A percentile compares a stretch with the other conserved stretches of the same genome.
Conservation (phyloP, 352 stramenopile species). For the Saprolegnia parasitica region DNA sequence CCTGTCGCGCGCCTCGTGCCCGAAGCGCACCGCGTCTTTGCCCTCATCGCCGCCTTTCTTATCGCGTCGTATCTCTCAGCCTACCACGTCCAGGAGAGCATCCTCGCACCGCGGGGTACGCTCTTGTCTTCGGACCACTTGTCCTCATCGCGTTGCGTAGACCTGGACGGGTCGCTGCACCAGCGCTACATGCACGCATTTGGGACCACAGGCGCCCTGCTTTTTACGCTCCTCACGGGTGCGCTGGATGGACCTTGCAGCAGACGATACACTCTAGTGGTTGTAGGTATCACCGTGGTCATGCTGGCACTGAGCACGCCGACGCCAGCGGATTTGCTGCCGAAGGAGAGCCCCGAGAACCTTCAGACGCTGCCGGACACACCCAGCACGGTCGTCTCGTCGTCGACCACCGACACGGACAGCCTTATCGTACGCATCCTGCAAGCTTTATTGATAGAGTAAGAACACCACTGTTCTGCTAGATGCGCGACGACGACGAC, state of each 20-base stretch:
- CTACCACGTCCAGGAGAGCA: conserved; percentile 52
- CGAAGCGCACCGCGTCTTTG: not conserved
- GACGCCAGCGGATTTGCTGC: not conserved
- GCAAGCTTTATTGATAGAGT: not conserved
- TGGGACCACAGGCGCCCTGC: conserved; percentile 41
- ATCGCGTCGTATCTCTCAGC: conserved; percentile 60
- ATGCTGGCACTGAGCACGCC: not conserved
- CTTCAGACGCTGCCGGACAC: not conserved
- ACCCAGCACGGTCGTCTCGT: not conserved
- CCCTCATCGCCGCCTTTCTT: conserved; percentile 46
- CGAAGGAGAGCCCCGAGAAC: conserved; percentile 6
- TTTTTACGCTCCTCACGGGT: conserved; percentile 47
- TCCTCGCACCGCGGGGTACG: conserved; percentile 39
- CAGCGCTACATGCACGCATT: conserved; percentile 52
- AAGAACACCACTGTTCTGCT: not conserved
- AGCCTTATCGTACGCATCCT: not conserved
- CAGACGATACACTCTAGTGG: not conserved
- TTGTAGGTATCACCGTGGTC: not conserved
- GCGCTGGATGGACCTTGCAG: too few relatives aligned
- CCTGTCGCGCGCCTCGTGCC: not conserved
- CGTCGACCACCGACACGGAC: not conserved
- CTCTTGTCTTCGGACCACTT: not conserved
- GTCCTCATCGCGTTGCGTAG: too few relatives aligned
- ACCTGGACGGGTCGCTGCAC: conserved; percentile 33
- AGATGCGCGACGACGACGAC: not conserved